Evolutionary conservation across 2,329 filamentous ascomycete species (phyloP).

Genomic region (Blastomyces emzantsi): DNA sequence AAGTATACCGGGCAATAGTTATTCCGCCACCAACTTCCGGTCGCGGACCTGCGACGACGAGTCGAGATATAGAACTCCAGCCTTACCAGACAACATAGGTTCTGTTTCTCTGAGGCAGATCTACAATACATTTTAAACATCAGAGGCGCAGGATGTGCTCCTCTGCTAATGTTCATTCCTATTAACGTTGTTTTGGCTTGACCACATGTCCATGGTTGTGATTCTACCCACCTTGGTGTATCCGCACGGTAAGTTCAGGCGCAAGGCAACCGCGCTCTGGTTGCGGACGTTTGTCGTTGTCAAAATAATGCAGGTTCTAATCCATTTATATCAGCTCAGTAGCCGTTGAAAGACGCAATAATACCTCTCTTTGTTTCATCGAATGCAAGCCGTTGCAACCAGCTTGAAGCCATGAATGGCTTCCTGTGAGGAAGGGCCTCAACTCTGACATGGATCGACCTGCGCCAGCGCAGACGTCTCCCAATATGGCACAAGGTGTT

Average conservation of each 20-base stretch:
- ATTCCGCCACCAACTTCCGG: not conserved
- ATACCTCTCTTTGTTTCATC: not conserved
- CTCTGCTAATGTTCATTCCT: not conserved
- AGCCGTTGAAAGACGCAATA: not conserved
- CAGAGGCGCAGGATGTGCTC: not conserved
- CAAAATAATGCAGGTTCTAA: not conserved
- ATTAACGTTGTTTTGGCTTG: not conserved
- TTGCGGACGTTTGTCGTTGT: not conserved
- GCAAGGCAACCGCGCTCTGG: not conserved
- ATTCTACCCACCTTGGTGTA: not conserved
- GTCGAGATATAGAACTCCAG: not conserved
- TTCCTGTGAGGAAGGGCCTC: constrained; percentile 28
- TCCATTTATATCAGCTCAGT: not conserved
- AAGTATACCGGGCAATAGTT: not conserved
- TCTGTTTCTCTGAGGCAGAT: not conserved
- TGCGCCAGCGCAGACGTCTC: constrained; percentile 19
- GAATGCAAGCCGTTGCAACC: constrained; percentile 1
- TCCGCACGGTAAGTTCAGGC: not conserved
- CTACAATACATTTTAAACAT: not conserved
- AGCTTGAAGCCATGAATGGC: constrained; percentile 25
- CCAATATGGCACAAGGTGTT: constrained; percentile 25
- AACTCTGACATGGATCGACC: constrained; percentile 29
- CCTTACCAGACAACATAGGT: not conserved
- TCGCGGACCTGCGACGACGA: not conserved
- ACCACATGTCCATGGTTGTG: not conserved